phyloP scores from a whole-genome alignment of 164 flowering plant species.

The Annona squamosa region DNA sequence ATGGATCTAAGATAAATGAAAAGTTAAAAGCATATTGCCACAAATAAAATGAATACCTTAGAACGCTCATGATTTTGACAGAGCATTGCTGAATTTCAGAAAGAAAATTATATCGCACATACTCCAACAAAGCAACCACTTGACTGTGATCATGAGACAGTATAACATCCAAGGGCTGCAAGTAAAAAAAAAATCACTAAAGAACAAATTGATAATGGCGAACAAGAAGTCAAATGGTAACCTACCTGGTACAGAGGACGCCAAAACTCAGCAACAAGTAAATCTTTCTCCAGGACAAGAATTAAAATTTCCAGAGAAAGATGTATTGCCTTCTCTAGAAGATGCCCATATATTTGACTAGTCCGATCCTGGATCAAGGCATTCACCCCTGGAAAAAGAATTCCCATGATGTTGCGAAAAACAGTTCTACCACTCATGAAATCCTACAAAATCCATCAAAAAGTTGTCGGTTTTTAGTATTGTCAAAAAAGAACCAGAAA shows the following conservation, averaged over 20 bases:
- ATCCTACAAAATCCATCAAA: slow-evolving; percentile 50
- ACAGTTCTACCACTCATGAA: slow-evolving; percentile 94
- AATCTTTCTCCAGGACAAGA: slow-evolving; percentile 79
- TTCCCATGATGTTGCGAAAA: slow-evolving; percentile 79
- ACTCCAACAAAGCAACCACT: slow-evolving; percentile 76
- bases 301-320: slow-evolving; percentile 76
- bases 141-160: slow-evolving; percentile 89
- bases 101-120: slow-evolving; percentile 80
- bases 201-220: not conserved
- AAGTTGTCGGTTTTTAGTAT: not conserved
- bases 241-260: slow-evolving; percentile 88
- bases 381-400: slow-evolving; percentile 77
- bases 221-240: slow-evolving; percentile 1
- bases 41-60: slow-evolving; percentile 41
- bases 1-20: not conserved
- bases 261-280: slow-evolving; percentile 77
- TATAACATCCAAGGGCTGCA: slow-evolving; percentile 87
- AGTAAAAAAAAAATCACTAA: slow-evolving; percentile 2
- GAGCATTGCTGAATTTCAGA: slow-evolving; percentile 81
- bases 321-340: slow-evolving; percentile 87
- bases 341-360: slow-evolving; percentile 65
- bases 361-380: slow-evolving; percentile 59
- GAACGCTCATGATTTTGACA: slow-evolving; percentile 74
- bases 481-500: not conserved
- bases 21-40: not conserved